Evolutionary conservation across 2,329 filamentous ascomycete species (phyloP).

Genomic region (Colletotrichum cereale): DNA sequence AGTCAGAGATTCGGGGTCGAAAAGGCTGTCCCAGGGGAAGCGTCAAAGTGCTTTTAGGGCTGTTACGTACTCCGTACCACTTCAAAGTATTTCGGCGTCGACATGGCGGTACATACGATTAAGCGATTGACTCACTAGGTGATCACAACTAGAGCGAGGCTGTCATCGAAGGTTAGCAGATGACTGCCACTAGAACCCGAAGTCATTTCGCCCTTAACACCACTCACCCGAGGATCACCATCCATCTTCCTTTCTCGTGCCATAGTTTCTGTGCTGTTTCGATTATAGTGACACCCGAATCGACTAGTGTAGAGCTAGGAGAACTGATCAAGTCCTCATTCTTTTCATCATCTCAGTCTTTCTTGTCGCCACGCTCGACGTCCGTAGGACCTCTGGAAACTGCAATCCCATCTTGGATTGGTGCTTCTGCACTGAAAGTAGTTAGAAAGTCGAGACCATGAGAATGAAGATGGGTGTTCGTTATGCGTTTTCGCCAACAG

Average conservation of each 20-base stretch:
- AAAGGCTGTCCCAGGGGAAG: constrained; percentile 2
- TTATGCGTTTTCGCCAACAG: not conserved
- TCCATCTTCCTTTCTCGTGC: constrained; percentile 25
- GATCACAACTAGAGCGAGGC: constrained; percentile 26
- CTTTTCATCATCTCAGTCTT: not conserved
- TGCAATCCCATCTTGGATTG: not conserved
- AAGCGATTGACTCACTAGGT: constrained; percentile 31
- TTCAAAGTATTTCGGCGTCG: no score
- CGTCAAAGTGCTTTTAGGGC: not conserved
- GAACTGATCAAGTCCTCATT: not conserved
- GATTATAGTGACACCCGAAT: constrained; percentile 22
- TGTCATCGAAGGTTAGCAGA: not conserved
- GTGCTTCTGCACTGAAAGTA: not conserved
- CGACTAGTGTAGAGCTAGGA: not conserved
- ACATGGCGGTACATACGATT: no score
- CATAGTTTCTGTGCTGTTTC: constrained; percentile 20
- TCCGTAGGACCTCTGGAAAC: not conserved
- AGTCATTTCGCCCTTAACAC: not conserved
- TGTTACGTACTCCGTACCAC: accelerated
- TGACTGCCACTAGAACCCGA: no score
- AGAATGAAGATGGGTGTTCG: not conserved
- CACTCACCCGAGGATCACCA: constrained; percentile 23
- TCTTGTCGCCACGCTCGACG: not conserved
- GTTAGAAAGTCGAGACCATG: not conserved
- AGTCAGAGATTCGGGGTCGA: constrained; percentile 27